Evolutionary conservation across 345 rosid genomes (phyloP).

Genomic region (Linum tenue): DNA sequence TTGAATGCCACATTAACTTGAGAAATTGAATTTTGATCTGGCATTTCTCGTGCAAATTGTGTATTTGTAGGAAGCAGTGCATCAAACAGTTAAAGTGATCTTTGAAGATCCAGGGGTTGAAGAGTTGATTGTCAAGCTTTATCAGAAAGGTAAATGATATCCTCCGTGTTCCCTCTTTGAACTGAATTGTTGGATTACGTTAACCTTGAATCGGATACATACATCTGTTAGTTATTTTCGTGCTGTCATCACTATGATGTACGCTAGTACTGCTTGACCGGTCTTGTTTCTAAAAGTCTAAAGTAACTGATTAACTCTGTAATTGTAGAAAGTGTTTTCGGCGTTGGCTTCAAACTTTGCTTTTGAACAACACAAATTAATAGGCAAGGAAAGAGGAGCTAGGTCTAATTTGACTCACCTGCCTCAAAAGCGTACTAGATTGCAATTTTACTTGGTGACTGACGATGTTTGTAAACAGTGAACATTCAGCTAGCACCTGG

Average conservation of each 20-base stretch:
- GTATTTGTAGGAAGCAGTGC: conserved; percentile 75
- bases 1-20: too few relatives aligned
- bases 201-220: neutral
- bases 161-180: neutral
- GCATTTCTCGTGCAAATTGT: conserved; percentile 5
- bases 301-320: neutral
- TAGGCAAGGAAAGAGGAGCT: neutral
- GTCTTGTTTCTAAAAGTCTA: neutral
- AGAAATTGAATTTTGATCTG: too few relatives aligned
- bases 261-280: neutral
- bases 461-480: neutral
- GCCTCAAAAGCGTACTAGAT: neutral
- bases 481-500: too few relatives aligned
- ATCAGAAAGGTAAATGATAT: conserved; percentile 58
- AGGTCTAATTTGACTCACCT: neutral
- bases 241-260: too few relatives aligned
- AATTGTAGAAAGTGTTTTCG: neutral
- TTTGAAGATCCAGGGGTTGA: conserved; percentile 99
- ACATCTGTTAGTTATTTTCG: neutral
- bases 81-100: conserved; percentile 75
- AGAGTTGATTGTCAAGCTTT: conserved; percentile 84
- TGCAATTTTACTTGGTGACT: neutral
- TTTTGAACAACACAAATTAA: neutral
- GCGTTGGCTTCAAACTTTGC: neutral
- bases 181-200: neutral